phyloP scores from a whole-genome alignment of 352 stramenopile genomes.

The Phytopythium cucurbitacearum region DNA sequence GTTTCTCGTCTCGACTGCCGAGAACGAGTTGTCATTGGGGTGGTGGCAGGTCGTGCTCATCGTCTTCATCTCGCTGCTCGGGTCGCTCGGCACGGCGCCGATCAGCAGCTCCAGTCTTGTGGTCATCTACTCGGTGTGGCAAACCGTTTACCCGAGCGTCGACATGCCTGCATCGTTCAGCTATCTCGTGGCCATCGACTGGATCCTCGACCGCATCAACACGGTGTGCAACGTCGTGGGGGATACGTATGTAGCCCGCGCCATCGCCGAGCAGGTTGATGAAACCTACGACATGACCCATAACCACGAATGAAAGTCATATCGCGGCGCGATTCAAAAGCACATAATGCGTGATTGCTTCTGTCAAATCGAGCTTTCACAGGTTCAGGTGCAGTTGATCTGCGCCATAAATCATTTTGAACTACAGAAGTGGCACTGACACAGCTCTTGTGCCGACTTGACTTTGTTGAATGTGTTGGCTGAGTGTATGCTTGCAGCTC shows the following conservation, averaged over 20 bases:
- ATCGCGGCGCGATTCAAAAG: background rate
- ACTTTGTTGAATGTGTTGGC: too few relatives aligned
- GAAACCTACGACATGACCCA: slow-evolving; percentile 30
- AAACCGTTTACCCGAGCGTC: slow-evolving; percentile 53
- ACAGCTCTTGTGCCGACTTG: too few relatives aligned
- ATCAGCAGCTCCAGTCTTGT: slow-evolving; percentile 69
- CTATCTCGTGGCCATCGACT: slow-evolving; percentile 73
- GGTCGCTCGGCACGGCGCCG: slow-evolving; percentile 52
- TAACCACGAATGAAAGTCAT: slow-evolving; percentile 2
- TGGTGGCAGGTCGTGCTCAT: slow-evolving; percentile 53
- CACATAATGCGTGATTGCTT: too few relatives aligned
- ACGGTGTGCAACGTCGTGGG: slow-evolving; percentile 39
- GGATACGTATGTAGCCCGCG: slow-evolving; percentile 65
- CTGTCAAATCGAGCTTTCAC: too few relatives aligned
- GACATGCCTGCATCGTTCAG: slow-evolving; percentile 58
- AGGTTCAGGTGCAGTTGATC: too few relatives aligned
- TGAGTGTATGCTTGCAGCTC: too few relatives aligned
- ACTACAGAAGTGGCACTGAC: too few relatives aligned
- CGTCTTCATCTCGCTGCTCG: slow-evolving; percentile 54
- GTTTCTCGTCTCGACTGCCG: slow-evolving; percentile 56
- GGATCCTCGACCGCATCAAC: slow-evolving; percentile 65
- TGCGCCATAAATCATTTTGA: too few relatives aligned
- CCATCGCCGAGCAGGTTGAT: slow-evolving; percentile 72
- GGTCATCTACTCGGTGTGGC: slow-evolving; percentile 75
- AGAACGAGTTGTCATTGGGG: slow-evolving; percentile 27